Base-by-base conservation (phyloP, 129 eudicot genomes). In the Erigeron canadensis region DNA sequence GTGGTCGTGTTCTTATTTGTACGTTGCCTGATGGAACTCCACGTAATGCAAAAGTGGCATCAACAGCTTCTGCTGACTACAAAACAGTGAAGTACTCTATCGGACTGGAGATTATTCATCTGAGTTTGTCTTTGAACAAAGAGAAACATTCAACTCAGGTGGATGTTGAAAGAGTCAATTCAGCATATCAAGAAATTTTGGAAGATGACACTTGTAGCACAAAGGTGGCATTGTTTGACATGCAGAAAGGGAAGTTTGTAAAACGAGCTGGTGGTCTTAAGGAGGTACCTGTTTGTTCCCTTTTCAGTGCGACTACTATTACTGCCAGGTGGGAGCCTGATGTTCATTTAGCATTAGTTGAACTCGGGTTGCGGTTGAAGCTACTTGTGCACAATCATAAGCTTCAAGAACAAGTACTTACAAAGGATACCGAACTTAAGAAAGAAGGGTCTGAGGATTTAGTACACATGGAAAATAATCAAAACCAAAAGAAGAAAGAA, bases 321-420 rank as follows among this genome's bases (percentile, higher is more conserved):
- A 73, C 89, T 17, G 65, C 82, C 45, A 82, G 98, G 72, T 92
- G 98, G 98, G 98, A 92, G 78, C 96, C 98, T 9, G 98, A 92
- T 86, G 96, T 81, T 44, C 98, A 92, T 34, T 72, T 92, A 68
- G 88, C 98, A 47, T 65, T 92, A 48, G 72, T 81, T 85, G 98
- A 92, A 80, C 80, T 92, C 0, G 84, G 86, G 79, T 77, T 89
- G 48, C 86, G 76, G 61, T 56, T 89, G 81, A 89, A 92, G 76
- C 89, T 78, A 75, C 81, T 92, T 15, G 63, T 81, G 38, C 87
- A 83, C 22, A 84, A 79, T 73, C 91, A 86, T 67, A 89, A 86
- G 79, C 74, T 80, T 66, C 85, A 91, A 71, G 86, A 67, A 82
- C 75, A 71, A 21, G 75, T 76, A 37, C 60, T 55, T 37, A 11